These are phyloP conservation scores for Cylindrodendrum hubeiense DNA, from an alignment of 2,329 filamentous ascomycete species.

Conservation along the genomic window DNA sequence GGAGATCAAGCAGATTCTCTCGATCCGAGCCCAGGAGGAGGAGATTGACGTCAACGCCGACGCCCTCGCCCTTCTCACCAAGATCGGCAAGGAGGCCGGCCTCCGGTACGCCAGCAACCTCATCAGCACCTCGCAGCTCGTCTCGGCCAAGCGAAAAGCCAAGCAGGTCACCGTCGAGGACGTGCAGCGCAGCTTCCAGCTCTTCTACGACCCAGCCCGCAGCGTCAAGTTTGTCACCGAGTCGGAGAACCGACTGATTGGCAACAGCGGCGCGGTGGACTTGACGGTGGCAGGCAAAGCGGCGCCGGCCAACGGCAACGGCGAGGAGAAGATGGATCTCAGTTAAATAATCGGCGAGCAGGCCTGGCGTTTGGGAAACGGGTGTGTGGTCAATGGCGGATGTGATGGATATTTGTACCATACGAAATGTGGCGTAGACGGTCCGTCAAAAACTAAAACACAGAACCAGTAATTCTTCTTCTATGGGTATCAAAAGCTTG, in stretches of 20 bases:
- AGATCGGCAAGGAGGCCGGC: conserved; percentile 93
- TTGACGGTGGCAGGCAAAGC: conserved; percentile 66
- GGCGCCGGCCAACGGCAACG: conserved; percentile 32
- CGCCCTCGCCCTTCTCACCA: conserved; percentile 91
- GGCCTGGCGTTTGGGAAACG: conserved; percentile 48
- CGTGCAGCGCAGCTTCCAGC: conserved; percentile 90
- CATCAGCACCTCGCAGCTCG: conserved; percentile 92
- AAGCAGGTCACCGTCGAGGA: conserved; percentile 89
- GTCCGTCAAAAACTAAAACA: conserved; percentile 28
- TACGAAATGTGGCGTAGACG: conserved; percentile 45
- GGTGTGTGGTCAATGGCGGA: conserved; percentile 33
- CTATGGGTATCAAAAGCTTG: conserved; percentile 16
- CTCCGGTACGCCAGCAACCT: conserved; percentile 97
- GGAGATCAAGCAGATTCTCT: conserved; percentile 92
- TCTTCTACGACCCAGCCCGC: conserved; percentile 91
- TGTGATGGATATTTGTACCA: conserved; percentile 46
- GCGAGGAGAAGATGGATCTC: conserved; percentile 63
- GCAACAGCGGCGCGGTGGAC: conserved; percentile 84
- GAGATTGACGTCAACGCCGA: conserved; percentile 93
- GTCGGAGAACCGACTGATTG: conserved; percentile 93
- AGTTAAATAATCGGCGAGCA: conserved; percentile 51
- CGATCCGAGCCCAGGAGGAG: conserved; percentile 94
- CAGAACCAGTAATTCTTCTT: conserved; percentile 27
- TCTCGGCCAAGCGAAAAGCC: conserved; percentile 86
- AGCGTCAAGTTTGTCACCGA: conserved; percentile 92